A percentile compares a stretch with the other conserved stretches of the same genome.
Conservation (phyloP, 768 basidiomycete genomes). For the Boletus tomentosulus region DNA sequence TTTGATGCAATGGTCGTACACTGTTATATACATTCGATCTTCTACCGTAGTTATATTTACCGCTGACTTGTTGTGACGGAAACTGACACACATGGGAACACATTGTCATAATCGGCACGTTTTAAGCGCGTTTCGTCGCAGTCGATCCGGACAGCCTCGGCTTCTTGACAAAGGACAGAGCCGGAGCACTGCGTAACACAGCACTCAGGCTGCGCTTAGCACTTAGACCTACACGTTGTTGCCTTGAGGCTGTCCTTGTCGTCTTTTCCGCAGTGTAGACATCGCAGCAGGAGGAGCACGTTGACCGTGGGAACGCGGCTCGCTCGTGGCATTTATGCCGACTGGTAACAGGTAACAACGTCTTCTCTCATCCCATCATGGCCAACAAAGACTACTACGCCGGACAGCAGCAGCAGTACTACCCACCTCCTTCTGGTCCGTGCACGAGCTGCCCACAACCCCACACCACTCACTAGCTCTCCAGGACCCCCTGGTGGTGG, state of each 20-base stretch:
- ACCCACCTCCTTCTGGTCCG: constrained; percentile 50
- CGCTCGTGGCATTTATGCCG: constrained; percentile 21
- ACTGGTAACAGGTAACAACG: constrained; percentile 6
- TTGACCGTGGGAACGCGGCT: constrained; percentile 19
- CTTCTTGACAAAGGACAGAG: too few relatives aligned
- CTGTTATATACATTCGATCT: constrained; percentile 26
- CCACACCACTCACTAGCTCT: constrained; percentile 34
- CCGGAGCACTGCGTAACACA: constrained; percentile 9
- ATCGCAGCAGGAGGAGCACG: background rate
- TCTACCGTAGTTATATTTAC: constrained; percentile 26
- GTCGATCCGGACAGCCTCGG: background rate
- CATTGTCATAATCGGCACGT: constrained; percentile 18
- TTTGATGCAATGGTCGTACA: constrained; percentile 2
- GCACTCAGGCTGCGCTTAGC: background rate
- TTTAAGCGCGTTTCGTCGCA: background rate
- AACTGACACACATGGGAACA: background rate
- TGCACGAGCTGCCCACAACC: background rate
- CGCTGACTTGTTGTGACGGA: constrained; percentile 2
- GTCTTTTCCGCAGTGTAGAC: background rate
- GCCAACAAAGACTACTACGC: constrained; percentile 74
- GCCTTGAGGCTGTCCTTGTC: constrained; percentile 16
- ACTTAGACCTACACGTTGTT: constrained; percentile 7
- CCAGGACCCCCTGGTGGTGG: constrained; percentile 48
- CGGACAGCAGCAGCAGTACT: constrained; percentile 50
- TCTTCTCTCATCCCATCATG: constrained; percentile 38